A percentile compares a stretch with the other conserved stretches of the same genome.
phyloP scores from a whole-genome alignment of 2,329 filamentous ascomycete genomes.

The Elsinoe necatrix region DNA sequence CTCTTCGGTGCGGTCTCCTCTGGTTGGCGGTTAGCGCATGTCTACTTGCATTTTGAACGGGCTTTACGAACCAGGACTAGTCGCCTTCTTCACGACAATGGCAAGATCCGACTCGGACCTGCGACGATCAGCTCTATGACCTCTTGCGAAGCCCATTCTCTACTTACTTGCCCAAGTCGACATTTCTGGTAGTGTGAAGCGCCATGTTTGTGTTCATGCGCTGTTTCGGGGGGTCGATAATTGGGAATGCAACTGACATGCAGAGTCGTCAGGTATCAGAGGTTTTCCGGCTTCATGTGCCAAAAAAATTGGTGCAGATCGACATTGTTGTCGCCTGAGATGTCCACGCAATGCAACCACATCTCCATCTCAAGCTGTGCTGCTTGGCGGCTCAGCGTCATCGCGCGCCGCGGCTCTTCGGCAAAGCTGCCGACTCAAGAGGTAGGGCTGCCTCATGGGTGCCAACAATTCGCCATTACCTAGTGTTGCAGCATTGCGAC shows the following conservation, averaged over 20 bases:
- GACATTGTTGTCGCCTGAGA: constrained; percentile 11
- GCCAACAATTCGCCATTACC: too few relatives aligned
- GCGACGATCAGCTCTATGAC: constrained; percentile 10
- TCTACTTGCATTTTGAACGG: constrained; percentile 18
- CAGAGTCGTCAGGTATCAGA: background rate
- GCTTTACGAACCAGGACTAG: constrained; percentile 46
- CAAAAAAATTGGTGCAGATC: background rate
- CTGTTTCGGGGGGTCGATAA: background rate
- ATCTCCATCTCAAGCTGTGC: background rate
- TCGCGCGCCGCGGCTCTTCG: constrained; percentile 1
- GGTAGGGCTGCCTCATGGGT: background rate
- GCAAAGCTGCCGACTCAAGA: background rate
- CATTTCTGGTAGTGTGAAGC: constrained; percentile 42
- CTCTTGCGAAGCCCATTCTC: constrained; percentile 28
- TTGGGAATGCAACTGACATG: background rate
- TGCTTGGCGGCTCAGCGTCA: background rate
- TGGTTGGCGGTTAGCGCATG: constrained; percentile 25
- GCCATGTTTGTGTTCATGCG: constrained; percentile 21
- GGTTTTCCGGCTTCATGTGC: background rate
- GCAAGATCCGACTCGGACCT: constrained; percentile 56
- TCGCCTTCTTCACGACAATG: constrained; percentile 60
- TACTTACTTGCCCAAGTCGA: constrained; percentile 54
- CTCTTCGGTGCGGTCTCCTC: constrained; percentile 61
- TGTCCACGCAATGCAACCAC: constrained; percentile 14
- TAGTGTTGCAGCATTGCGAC: too few relatives aligned